Evolutionary conservation across 2,329 filamentous ascomycete species (phyloP).

Genomic region (Neofusicoccum umdonicola): DNA sequence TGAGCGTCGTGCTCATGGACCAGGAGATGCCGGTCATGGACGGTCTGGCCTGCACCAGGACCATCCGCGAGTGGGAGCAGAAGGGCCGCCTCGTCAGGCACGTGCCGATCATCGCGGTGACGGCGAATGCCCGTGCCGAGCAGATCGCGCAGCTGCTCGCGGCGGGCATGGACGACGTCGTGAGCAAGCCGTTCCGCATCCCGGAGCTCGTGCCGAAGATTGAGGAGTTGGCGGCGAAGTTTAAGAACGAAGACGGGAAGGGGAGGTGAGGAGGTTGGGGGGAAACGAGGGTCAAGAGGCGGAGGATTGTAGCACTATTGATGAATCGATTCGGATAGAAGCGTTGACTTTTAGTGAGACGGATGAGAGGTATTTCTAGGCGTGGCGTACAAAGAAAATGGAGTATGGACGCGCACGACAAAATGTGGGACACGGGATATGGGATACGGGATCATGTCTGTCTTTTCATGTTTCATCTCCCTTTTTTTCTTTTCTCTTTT

Average conservation of each 20-base stretch:
- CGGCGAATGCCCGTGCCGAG: slow-evolving; percentile 40
- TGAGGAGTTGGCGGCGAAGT: slow-evolving; percentile 41
- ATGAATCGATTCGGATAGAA: no score
- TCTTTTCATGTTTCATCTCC: not conserved
- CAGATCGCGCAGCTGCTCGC: slow-evolving; percentile 39
- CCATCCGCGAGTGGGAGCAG: slow-evolving; percentile 38
- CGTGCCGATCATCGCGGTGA: slow-evolving; percentile 43
- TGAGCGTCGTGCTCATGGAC: slow-evolving; percentile 23
- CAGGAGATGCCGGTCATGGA: slow-evolving; percentile 46
- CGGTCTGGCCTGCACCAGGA: slow-evolving; percentile 37
- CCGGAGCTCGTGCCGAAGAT: slow-evolving; percentile 51
- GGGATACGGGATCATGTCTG: not conserved
- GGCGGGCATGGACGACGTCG: slow-evolving; percentile 49
- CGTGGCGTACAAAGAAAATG: not conserved
- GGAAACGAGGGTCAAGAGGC: not conserved
- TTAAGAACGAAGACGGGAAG: not conserved
- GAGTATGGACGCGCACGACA: not conserved
- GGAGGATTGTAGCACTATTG: not conserved
- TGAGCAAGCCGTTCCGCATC: slow-evolving; percentile 52
- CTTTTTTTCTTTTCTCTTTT: not conserved
- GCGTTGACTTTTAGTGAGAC: no score
- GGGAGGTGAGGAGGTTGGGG: not conserved
- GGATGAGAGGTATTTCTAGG: not conserved
- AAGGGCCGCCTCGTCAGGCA: slow-evolving; percentile 33
- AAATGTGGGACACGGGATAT: not conserved